Evolutionary conservation across 2,329 filamentous ascomycete genomes (phyloP).

Genomic region (Fusarium avenaceum): DNA sequence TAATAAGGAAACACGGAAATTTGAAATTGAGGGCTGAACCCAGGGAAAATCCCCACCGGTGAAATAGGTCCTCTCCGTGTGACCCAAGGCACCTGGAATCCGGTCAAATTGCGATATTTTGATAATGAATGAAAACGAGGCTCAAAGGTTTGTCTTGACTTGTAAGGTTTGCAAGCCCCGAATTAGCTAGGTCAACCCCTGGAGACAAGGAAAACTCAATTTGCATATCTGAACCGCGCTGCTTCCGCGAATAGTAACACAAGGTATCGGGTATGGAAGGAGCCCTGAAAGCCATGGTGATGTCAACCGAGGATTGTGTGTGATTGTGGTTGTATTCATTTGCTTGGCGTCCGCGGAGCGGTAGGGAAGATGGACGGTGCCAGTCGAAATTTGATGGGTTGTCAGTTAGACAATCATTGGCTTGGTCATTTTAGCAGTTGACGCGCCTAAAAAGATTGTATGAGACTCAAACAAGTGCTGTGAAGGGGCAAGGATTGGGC

Average conservation of each 20-base stretch:
- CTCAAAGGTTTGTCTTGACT: constrained; percentile 14
- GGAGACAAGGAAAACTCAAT: constrained; percentile 21
- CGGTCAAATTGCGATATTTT: constrained; percentile 27
- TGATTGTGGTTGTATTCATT: constrained; percentile 29
- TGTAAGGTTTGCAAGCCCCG: constrained; percentile 3
- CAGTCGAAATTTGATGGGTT: constrained; percentile 32
- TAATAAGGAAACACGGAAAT: constrained; percentile 41
- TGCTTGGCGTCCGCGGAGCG: constrained; percentile 34
- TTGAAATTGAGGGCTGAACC: constrained; percentile 45
- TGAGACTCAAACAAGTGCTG: neutral
- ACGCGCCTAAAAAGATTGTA: constrained; percentile 3
- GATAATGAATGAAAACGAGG: constrained; percentile 33
- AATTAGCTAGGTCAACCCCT: constrained; percentile 11
- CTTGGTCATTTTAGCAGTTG: constrained; percentile 14
- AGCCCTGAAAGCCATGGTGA: constrained; percentile 42
- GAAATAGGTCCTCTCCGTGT: constrained; percentile 7
- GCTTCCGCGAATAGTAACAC: constrained; percentile 32
- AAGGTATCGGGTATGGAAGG: constrained; percentile 15
- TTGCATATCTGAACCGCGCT: constrained; percentile 26
- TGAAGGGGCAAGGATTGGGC: neutral
- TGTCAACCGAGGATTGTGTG: constrained; percentile 43
- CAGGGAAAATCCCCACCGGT: constrained; percentile 33
- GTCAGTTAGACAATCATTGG: constrained; percentile 12
- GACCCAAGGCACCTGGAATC: constrained; percentile 8
- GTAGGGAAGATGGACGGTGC: constrained; percentile 37